Evolutionary conservation across 805 yeast genomes (phyloP), one percentile per base, ranked within the genome.

Genomic region (Yarrowia deformans): DNA sequence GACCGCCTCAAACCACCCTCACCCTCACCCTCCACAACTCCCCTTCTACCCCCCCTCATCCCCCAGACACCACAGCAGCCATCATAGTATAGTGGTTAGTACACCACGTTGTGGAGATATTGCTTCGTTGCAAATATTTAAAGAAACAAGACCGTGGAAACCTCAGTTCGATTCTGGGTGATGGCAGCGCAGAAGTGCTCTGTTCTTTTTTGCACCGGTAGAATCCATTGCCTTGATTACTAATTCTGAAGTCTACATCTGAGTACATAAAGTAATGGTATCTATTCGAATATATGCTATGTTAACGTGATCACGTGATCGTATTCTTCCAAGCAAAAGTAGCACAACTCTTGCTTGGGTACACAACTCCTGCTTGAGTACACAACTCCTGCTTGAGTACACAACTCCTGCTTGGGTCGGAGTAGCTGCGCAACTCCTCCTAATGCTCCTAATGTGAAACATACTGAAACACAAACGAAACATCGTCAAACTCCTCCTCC

Each of bases 401-500:
- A n/a, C n/a, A n/a, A n/a, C n/a, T n/a, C n/a, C n/a, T n/a, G n/a
- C n/a, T n/a, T n/a, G n/a, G n/a, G n/a, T n/a, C n/a, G n/a, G n/a
- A n/a, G n/a, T n/a, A n/a, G n/a, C n/a, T n/a, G n/a, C n/a, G n/a
- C 29, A 23, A 16, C 49, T 45, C 34, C 4, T 8, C 12, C 16
- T 8, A 5, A 12, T 13, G 45, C 16, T 34, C n/a, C n/a, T 55
- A 56, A 12, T 94, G 98, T 0, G 98, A 93, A 40, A 94, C 88
- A 77, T 94, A 94, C 78, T 95, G 98, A 81, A 95, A 95, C 3
- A 91, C 96, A 79, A 88, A 95, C 67, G 93, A 85, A 23, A 95
- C 87, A 60, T 90, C 92, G 46, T 86, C 83, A 73, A 84, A 84
- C 23, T 85, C 83, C 19, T 83, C 80, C 77, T 95, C 99, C 74